Base-by-base conservation (phyloP, 805 yeast genomes). In the Saccharomycopsis lassenensis region DNA sequence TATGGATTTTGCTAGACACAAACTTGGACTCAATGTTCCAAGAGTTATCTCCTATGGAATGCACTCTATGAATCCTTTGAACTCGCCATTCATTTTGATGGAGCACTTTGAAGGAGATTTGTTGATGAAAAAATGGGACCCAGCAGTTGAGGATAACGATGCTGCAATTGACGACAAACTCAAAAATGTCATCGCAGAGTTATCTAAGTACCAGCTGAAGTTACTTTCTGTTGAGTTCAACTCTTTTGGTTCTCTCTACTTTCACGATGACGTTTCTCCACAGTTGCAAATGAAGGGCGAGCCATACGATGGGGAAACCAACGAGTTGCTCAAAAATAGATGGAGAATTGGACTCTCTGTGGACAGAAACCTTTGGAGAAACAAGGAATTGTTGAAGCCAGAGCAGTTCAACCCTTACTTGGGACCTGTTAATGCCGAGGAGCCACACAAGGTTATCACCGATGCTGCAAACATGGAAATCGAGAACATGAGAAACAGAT, bases 321-420 rank as follows among this genome's bases (percentile, higher is more conserved):
- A 72, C 33, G 58, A 65, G 6, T 59, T 56, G 24, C 58, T 82
- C 31, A 61, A 62, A 36, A 67, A 71, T 44, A 72, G 94, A 61
- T 87, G 94, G 93, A 69, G 78, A 52, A 74, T 89, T 47, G 97
- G 98, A 5, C 91, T 94, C n/a, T 71, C 83, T 17, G 75, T 74
- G 21, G 96, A 89, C 56, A 69, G 80, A 46, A 69, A 74, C 10
- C 82, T 76, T 54, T 77, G 86, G 70, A 81, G 79, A 55, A 70
- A 75, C 46, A 77, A 77, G 52, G 58, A 58, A 26, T 59, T 65
- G 29, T 55, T 82, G 47, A 61, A 67, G n/a, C 64, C 65, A 24
- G 65, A 62, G 28, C 65, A 64, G 36, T 58, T 72, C 35, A 65
- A 62, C 36, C 59, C 66, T 39, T 62, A 57, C 35, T 61, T 73